Percentiles rank a stretch among this genome's conserved stretches.
Evolutionary conservation across 129 eudicot genomes (phyloP).

Genomic region (Artemisia argyi): DNA sequence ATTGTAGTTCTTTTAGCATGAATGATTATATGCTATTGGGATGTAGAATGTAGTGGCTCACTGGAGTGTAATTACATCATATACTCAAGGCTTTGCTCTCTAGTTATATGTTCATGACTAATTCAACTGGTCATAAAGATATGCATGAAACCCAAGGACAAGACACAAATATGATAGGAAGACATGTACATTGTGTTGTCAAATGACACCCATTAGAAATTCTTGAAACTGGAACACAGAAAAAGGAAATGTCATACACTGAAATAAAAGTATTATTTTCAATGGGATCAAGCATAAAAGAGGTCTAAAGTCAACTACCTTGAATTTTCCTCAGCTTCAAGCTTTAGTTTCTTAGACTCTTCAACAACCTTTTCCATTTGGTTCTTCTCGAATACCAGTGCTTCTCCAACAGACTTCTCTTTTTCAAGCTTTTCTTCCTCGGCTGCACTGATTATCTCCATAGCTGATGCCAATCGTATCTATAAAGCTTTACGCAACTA

Average conservation of each 20-base stretch:
- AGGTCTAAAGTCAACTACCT: slow-evolving; percentile 37
- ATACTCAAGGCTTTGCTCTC: too few species aligned
- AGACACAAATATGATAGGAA: too few species aligned
- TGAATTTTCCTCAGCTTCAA: slow-evolving; percentile 87
- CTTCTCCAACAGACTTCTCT: slow-evolving; percentile 40
- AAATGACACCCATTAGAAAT: slow-evolving; percentile 50
- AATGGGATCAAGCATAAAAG: slow-evolving; percentile 4
- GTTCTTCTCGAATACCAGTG: slow-evolving; percentile 57
- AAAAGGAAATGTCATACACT: slow-evolving; percentile 11
- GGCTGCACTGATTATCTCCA: slow-evolving; percentile 44
- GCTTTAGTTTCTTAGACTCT: slow-evolving; percentile 55
- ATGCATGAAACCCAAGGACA: too few species aligned
- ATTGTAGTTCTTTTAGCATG: too few species aligned
- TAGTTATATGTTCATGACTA: too few species aligned
- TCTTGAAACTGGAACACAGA: slow-evolving; percentile 56
- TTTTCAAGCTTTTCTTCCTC: slow-evolving; percentile 55
- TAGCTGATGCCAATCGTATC: slow-evolving; percentile 52
- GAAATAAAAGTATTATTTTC: neutral
- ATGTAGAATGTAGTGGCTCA: too few species aligned
- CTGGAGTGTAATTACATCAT: too few species aligned
- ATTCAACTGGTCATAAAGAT: too few species aligned
- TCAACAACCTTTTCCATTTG: slow-evolving; percentile 69
- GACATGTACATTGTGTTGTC: too few species aligned
- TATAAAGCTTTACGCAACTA: slow-evolving; percentile 65
- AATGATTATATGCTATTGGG: too few species aligned